Evolutionary conservation across 805 yeast genomes (phyloP).

Genomic region (Hanseniaspora hatyaiensis): DNA sequence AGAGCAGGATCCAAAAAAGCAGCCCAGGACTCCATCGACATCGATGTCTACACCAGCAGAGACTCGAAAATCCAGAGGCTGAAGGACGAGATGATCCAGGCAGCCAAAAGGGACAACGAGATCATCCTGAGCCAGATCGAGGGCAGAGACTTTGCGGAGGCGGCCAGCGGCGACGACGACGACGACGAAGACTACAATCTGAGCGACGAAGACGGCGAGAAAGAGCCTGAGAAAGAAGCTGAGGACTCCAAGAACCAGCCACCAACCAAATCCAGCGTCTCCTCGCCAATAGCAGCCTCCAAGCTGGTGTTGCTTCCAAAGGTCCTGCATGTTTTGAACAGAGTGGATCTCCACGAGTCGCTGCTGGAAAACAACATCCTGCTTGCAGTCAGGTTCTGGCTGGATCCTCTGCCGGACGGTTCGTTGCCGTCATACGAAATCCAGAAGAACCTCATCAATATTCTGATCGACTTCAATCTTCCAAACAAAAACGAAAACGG

Average conservation of each 20-base stretch:
- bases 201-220: background rate
- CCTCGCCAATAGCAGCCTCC: slow-evolving; percentile 4
- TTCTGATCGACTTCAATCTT: slow-evolving; percentile 32
- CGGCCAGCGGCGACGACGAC: slow-evolving; percentile 13
- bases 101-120: slow-evolving; percentile 65
- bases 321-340: slow-evolving; percentile 63
- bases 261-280: slow-evolving; percentile 26
- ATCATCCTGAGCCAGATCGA: slow-evolving; percentile 32
- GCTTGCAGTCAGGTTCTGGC: slow-evolving; percentile 91
- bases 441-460: slow-evolving; percentile 54
- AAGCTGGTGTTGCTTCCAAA: slow-evolving; percentile 46
- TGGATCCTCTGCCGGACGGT: slow-evolving; percentile 96
- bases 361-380: slow-evolving; percentile 85
- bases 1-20: slow-evolving; percentile 38
- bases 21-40: slow-evolving; percentile 35
- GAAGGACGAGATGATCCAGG: slow-evolving; percentile 80
- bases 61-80: slow-evolving; percentile 77
- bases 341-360: slow-evolving; percentile 80
- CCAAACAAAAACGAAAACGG: slow-evolving; percentile 63
- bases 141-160: background rate
- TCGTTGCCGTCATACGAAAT: slow-evolving; percentile 95
- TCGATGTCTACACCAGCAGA: slow-evolving; percentile 82
- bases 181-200: slow-evolving; percentile 23
- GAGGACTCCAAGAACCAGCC: slow-evolving; percentile 28
- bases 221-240: background rate